Evolutionary conservation across 768 basidiomycete species (phyloP), one percentile per base, ranked within the genome.

Genomic region (Piloderma croceum): DNA sequence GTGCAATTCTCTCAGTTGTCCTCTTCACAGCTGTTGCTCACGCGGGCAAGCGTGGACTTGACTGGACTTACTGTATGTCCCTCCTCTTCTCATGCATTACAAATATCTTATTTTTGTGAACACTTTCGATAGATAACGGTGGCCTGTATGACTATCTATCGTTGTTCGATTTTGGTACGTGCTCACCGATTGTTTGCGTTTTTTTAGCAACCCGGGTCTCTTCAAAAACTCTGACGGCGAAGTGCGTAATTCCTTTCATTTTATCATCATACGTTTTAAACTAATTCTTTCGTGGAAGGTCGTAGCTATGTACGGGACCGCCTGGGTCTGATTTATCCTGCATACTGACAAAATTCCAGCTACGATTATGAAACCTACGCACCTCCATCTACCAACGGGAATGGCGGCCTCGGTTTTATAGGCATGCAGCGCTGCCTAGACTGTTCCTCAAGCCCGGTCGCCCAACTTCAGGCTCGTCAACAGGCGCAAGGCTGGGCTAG

Each of bases 351-450:
- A 23, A 38, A 21, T 15, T 2, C 12, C 38, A 67, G 64, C 33
- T 67, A 68, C 38, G 64, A 66, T 43, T 66, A 56, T 25, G 64
- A 67, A 40, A 67, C 65, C 12, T 60, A 54, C 29, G 24, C 44
- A 7, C 64, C 64, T 5, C 49, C 57, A 4, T 65, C 64, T 23
- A 55, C 54, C 10, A 63, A 63, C 31, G 65, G 64, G 1, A 49
- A 47, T 5, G 64, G 64, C 2, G 64, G 66, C 6, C 59, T 66
- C 9, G 54, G 51, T 4, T 66, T 68, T 47, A 62, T 66, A 5
- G 64, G 64, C 9, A 68, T 57, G 64, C 66, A 66, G 39, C 63
- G 59, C 7, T 67, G 63, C 40, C 36, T 51, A 5, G 63, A 67
- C 32, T 66, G 64, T n/a, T 40, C 17, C 40, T 66, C 64, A 6